phyloP scores from a whole-genome alignment of 2,329 filamentous ascomycete genomes.

The Stenocarpella maydis region DNA sequence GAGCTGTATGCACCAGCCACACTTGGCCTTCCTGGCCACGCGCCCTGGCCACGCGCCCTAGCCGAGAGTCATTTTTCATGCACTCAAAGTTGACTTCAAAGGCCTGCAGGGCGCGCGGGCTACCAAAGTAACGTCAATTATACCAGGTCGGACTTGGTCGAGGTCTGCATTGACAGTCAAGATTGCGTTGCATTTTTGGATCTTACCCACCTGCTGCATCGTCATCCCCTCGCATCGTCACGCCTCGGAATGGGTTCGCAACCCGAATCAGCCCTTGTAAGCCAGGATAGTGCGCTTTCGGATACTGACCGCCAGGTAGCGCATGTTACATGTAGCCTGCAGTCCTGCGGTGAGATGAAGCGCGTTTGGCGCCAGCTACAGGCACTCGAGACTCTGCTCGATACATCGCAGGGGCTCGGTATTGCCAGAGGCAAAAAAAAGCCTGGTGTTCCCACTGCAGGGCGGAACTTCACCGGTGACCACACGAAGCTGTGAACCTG shows the following conservation, averaged over 20 bases:
- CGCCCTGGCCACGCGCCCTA: slow-evolving; percentile 11
- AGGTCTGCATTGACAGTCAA: not conserved
- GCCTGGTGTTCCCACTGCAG: not conserved
- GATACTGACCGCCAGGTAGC: slow-evolving; percentile 19
- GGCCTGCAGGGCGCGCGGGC: slow-evolving; percentile 4
- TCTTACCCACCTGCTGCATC: not conserved
- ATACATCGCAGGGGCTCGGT: not conserved
- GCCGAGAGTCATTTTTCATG: not conserved
- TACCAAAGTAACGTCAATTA: not conserved
- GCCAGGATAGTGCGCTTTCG: slow-evolving; percentile 17
- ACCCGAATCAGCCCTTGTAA: slow-evolving; percentile 8
- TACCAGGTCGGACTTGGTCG: not conserved
- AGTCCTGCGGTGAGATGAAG: slow-evolving; percentile 16
- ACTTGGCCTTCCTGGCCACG: slow-evolving; percentile 7
- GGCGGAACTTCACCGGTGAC: slow-evolving; percentile 13
- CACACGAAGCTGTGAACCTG: not conserved
- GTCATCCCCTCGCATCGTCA: slow-evolving; percentile 13
- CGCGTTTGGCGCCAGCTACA: slow-evolving; percentile 21
- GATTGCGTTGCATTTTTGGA: slow-evolving; percentile 16
- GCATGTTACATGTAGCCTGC: not conserved
- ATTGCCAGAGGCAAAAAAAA: not conserved
- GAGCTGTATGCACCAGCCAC: slow-evolving; percentile 19
- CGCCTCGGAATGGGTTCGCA: slow-evolving; percentile 1
- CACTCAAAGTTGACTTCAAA: slow-evolving; percentile 8
- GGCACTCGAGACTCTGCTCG: not conserved